Percentiles rank a stretch among this genome's conserved stretches.
These are phyloP conservation scores for Trichosanthes cucumerina DNA, from an alignment of 306 rosid genomes.

Conservation along the genomic window DNA sequence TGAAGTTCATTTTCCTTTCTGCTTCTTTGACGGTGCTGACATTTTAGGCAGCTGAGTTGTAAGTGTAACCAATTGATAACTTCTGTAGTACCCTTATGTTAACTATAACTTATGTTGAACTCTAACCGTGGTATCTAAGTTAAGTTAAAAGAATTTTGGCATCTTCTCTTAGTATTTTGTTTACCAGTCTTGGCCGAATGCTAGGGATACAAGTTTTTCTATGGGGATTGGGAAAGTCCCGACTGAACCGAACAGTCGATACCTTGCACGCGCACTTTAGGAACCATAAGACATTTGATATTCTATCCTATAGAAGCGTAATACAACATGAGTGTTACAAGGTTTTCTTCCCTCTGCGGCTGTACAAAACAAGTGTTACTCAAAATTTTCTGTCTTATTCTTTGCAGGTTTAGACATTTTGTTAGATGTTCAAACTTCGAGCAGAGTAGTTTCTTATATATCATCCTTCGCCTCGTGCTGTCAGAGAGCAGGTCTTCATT, in stretches of 20 bases:
- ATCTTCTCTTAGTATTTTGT: neutral
- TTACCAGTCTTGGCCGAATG: neutral
- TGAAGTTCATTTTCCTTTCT: neutral
- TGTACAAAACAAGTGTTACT: neutral
- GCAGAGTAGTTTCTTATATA: neutral
- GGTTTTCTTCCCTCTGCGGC: neutral
- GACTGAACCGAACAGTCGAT: neutral
- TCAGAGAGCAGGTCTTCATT: neutral
- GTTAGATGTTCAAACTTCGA: neutral
- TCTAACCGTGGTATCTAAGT: neutral
- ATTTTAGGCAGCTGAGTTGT: neutral
- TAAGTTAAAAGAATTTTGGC: neutral
- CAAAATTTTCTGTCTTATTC: neutral
- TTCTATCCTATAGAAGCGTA: neutral
- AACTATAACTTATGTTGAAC: neutral
- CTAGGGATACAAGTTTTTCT: neutral
- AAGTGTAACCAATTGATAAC: neutral
- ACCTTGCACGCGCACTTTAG: neutral
- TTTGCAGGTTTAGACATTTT: conserved; percentile 2
- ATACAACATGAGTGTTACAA: neutral
- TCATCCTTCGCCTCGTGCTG: neutral
- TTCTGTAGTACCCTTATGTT: neutral
- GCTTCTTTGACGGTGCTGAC: neutral
- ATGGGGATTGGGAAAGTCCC: neutral
- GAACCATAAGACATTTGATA: neutral